A percentile compares a stretch with the other conserved stretches of the same genome.
Conservation (phyloP, 2,329 filamentous ascomycete genomes). For the Aspergillus chevalieri region DNA sequence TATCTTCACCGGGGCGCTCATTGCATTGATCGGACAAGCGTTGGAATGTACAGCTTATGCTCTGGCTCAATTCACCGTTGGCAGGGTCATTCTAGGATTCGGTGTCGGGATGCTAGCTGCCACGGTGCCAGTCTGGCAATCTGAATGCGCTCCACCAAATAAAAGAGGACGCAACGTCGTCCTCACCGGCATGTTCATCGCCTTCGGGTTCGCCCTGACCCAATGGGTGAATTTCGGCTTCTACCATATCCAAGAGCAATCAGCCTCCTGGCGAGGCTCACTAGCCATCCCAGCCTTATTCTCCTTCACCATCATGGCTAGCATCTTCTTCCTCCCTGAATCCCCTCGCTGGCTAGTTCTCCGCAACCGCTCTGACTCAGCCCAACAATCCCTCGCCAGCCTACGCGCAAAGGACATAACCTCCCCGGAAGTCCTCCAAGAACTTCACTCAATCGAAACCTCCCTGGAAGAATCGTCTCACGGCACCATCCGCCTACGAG, state of each 20-base stretch:
- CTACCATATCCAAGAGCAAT: constrained; percentile 19
- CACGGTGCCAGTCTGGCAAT: constrained; percentile 43
- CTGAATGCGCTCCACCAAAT: constrained; percentile 12
- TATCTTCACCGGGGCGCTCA: constrained; percentile 36
- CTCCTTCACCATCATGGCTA: constrained; percentile 19
- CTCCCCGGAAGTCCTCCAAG: constrained; percentile 33
- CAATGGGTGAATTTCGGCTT: constrained; percentile 43
- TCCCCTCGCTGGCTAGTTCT: constrained; percentile 32
- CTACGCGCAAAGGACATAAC: constrained; percentile 18
- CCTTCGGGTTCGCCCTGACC: constrained; percentile 37
- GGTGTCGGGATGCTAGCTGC: constrained; percentile 41
- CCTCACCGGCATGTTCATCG: constrained; percentile 38
- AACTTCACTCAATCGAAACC: constrained; percentile 44
- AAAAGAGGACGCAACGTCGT: constrained; percentile 18
- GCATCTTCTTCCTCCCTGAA: constrained; percentile 28
- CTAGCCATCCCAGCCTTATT: constrained; percentile 30
- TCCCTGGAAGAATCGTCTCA: constrained; percentile 37
- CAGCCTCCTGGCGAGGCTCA: constrained; percentile 34
- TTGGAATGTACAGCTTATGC: constrained; percentile 41
- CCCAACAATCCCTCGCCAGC: constrained; percentile 12
- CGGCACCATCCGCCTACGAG: constrained; percentile 44
- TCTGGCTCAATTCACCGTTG: constrained; percentile 43
- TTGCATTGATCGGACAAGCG: constrained; percentile 40
- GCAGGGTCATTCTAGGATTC: constrained; percentile 40
- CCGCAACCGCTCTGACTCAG: constrained; percentile 16